Evolutionary conservation across 805 yeast species (phyloP), one percentile per base, ranked within the genome.

Genomic region (Ogataea wickerhamii): DNA sequence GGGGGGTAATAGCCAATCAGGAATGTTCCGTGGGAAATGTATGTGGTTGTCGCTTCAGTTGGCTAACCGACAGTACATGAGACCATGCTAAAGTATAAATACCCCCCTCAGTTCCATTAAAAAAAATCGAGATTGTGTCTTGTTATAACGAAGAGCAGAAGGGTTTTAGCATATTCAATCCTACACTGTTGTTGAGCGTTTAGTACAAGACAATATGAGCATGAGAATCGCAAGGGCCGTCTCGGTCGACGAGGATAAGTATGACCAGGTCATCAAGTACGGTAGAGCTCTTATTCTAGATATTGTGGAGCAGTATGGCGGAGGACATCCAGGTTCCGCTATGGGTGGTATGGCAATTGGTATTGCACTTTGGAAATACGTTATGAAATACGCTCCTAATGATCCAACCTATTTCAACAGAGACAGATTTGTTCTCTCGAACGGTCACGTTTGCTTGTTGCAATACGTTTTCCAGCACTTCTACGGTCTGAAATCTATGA

Each of bases 251-350:
- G 60, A 53, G 40, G 59, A 55, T 11, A 49, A 50, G 27, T 51
- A 49, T 39, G 56, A 58, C 18, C 38, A 49, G 18, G 54, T 61
- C 21, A 47, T 63, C 35, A 60, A 56, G 38, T 48, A 58, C 12
- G 57, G 61, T 46, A 53, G 68, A 42, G 56, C 56, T n/a, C 49
- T 62, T n/a, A 54, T 64, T 18, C 61, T 63, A 13, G 64, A 60
- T 38, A 37, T 58, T 17, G 64, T 58, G 27, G 60, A 60, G 34
- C 58, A 60, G 32, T 61, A 51, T 31, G 62, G 62, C 19, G 67
- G 70, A 45, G 98, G 98, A 51, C 98, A 91, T 71, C 98, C 98
- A 36, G 98, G 98, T 70, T 98, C 98, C 36, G 98, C 98, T 56
- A 80, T 91, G 78, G 98, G 98, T 48, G 74, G 89, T 67, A 96